Percentiles rank a stretch among this genome's conserved stretches.
Conservation (phyloP, 768 basidiomycete genomes). For the Rickenella mellea region DNA sequence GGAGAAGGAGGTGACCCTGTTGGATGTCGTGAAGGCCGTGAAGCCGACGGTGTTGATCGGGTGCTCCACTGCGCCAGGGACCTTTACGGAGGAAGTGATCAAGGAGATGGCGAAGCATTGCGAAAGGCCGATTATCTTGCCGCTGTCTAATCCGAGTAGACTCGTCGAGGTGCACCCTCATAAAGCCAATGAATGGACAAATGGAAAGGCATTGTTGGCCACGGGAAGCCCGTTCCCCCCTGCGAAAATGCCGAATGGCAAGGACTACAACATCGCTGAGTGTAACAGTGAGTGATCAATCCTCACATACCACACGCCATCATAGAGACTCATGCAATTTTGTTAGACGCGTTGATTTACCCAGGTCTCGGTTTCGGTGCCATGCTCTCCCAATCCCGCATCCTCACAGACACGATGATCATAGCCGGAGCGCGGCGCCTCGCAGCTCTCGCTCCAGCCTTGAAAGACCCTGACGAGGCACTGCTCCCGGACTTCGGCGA, state of each 20-base stretch:
- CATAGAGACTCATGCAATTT: not conserved
- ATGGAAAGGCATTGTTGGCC: slow-evolving; percentile 70
- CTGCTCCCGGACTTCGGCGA: slow-evolving; percentile 73
- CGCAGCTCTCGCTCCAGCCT: slow-evolving; percentile 66
- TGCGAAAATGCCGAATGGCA: slow-evolving; percentile 55
- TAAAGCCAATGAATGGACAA: slow-evolving; percentile 69
- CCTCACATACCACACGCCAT: not conserved
- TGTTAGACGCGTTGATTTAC: slow-evolving; percentile 64
- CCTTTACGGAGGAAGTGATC: slow-evolving; percentile 69
- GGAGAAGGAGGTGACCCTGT: slow-evolving; percentile 40
- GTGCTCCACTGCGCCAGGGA: slow-evolving; percentile 68
- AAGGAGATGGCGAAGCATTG: slow-evolving; percentile 57
- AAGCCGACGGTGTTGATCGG: slow-evolving; percentile 82
- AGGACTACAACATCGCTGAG: slow-evolving; percentile 65
- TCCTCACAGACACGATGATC: slow-evolving; percentile 80
- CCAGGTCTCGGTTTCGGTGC: slow-evolving; percentile 81
- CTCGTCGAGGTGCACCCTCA: slow-evolving; percentile 69
- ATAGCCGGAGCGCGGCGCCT: slow-evolving; percentile 70
- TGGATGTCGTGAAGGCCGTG: slow-evolving; percentile 62
- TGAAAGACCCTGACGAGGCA: slow-evolving; percentile 57
- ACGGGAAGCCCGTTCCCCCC: slow-evolving; percentile 81
- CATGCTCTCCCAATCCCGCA: slow-evolving; percentile 53
- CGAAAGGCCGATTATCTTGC: slow-evolving; percentile 75
- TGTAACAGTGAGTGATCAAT: slow-evolving; percentile 45
- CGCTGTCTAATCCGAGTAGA: slow-evolving; percentile 72